Evolutionary conservation across 176 grass and related monocot species (phyloP).

Genomic region (Avena insularis): DNA sequence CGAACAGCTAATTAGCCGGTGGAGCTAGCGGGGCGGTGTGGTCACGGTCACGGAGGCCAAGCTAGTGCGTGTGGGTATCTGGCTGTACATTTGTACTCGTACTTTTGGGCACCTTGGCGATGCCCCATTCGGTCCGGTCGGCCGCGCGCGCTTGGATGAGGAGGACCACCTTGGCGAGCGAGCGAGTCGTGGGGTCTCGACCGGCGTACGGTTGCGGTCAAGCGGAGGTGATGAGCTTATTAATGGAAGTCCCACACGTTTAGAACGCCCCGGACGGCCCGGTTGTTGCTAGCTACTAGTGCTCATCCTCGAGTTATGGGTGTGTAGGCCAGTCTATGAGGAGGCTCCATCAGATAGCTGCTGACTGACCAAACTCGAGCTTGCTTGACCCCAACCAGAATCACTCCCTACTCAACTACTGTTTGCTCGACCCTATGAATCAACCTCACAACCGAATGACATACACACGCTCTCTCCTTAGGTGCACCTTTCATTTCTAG

Average conservation of each 20-base stretch:
- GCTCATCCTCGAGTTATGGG: not conserved
- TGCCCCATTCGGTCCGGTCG: constrained; percentile 32
- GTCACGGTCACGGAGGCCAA: not conserved
- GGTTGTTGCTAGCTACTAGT: not conserved
- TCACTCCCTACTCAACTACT: constrained; percentile 24
- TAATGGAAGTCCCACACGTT: constrained; percentile 43
- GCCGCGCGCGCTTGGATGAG: constrained; percentile 26
- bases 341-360: not conserved
- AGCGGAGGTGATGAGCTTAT: not conserved
- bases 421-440: constrained; percentile 3
- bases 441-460: not conserved
- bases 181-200: not conserved
- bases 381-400: constrained; percentile 14
- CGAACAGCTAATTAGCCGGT: not conserved
- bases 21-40: not conserved
- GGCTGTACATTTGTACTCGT: constrained; percentile 4
- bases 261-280: constrained; percentile 14
- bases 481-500: not conserved
- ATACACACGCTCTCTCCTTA: not conserved
- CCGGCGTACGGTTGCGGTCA: constrained; percentile 1
- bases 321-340: not conserved
- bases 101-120: constrained; percentile 24
- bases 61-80: not conserved
- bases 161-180: no score
- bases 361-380: not conserved